These are phyloP conservation scores for Ramaria sp. DNA, from an alignment of 768 basidiomycete species.

Conservation along the genomic window DNA sequence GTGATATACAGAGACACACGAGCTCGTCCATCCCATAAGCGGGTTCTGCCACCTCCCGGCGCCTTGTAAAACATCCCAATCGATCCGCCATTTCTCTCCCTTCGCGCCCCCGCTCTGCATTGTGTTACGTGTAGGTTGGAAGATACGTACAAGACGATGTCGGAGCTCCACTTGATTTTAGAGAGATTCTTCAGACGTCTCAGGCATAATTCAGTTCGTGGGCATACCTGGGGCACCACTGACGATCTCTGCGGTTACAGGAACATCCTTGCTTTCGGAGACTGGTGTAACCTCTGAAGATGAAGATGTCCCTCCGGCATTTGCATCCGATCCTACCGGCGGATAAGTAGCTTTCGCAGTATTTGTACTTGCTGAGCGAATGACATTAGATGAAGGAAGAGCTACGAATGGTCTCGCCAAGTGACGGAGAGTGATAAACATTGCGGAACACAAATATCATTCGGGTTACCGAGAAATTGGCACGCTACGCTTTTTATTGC, in stretches of 20 bases:
- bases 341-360: neutral
- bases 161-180: constrained; percentile 57
- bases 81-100: constrained; percentile 83
- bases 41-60: constrained; percentile 96
- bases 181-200: too few species aligned
- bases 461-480: too few species aligned
- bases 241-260: constrained; percentile 63
- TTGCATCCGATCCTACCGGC: neutral
- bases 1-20: constrained; percentile 39
- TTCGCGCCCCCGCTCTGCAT: constrained; percentile 91
- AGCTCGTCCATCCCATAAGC: constrained; percentile 93
- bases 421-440: neutral
- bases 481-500: too few species aligned
- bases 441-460: too few species aligned
- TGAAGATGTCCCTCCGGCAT: neutral
- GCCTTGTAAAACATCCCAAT: constrained; percentile 87
- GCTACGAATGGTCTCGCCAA: neutral
- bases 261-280: constrained; percentile 34
- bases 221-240: constrained; percentile 77
- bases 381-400: neutral
- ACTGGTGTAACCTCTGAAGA: constrained; percentile 6
- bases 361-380: constrained; percentile 1
- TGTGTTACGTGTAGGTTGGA: constrained; percentile 84
- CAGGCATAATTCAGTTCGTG: too few species aligned
- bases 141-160: constrained; percentile 84